Evolutionary conservation across 2,329 filamentous ascomycete species (phyloP), one percentile per base, ranked within the genome.

Genomic region (Thelonectria blattea): DNA sequence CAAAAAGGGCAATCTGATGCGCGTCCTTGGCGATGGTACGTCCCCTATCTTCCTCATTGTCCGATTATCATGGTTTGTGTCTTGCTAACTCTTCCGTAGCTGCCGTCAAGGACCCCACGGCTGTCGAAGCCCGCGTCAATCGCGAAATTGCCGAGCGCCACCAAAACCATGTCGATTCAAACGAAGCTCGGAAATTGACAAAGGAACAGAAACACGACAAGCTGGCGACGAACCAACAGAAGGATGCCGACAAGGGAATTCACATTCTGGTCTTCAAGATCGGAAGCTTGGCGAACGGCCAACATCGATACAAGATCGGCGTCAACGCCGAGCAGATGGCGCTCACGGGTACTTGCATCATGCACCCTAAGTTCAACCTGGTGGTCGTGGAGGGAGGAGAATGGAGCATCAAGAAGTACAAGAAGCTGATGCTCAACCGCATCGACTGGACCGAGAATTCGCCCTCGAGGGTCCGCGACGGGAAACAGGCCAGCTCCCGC

Each of bases 1-100:
- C 68, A 98, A 97, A 79, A 96, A 96, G 77, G 91, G 90, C 59
- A 99, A 99, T 75, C 85, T 99, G 73, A 99, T 99, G 95, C 90
- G 93, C 59, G 95, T 99, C 30, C 83, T 97, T 57, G 95, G 95
- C 64, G 92, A 97, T 67, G 76, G 76, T 76, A 73, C 73, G 90
- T 92, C 15, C 2, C 22, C 20, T 43, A 9, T 30, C 34, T 45
- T 15, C 37, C 8, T 10, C 30, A 8, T 7, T 30, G 27, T 30
- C 27, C 9, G 27, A 7, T 30, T 10, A 10, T 30, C 27, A 30
- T 30, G 27, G 27, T 6, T 30, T 9, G 8, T 30, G 27, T 6
- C 27, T 54, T 59, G 32, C 70, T 75, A 60, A 74, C 32, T n/a
- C 48, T 3, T 56, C 24, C 30, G 30, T 52, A 77, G 78, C 75